Evolutionary conservation across 2,329 filamentous ascomycete species (phyloP).

Genomic region (Alternaria tenuissima): DNA sequence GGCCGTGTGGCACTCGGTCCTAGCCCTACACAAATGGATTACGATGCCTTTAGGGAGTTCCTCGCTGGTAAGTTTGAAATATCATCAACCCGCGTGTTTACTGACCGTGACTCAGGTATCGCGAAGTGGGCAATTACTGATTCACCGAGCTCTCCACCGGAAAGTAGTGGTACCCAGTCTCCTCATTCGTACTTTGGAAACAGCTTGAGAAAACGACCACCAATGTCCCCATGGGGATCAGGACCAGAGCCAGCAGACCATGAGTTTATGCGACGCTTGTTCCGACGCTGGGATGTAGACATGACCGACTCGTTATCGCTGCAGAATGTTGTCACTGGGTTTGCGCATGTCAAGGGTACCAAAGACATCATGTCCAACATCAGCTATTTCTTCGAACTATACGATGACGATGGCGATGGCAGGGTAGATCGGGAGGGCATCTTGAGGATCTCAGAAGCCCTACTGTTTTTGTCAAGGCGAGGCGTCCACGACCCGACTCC

Average conservation of each 20-base stretch:
- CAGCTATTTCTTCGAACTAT: constrained; percentile 96
- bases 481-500: constrained; percentile 81
- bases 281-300: constrained; percentile 86
- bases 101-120: constrained; percentile 63
- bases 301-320: constrained; percentile 79
- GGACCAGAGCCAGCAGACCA: constrained; percentile 83
- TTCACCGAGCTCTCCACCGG: constrained; percentile 70
- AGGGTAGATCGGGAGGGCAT: constrained; percentile 96
- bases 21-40: constrained; percentile 94
- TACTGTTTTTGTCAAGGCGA: constrained; percentile 89
- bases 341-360: constrained; percentile 90
- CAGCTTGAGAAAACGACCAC: constrained; percentile 51
- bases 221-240: constrained; percentile 64
- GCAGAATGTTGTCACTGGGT: constrained; percentile 89
- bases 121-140: constrained; percentile 94
- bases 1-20: constrained; percentile 87
- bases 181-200: constrained; percentile 66
- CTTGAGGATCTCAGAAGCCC: constrained; percentile 88
- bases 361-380: constrained; percentile 98
- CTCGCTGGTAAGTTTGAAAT: constrained; percentile 66
- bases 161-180: constrained; percentile 59
- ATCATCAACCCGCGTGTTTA: not conserved
- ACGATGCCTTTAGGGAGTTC: constrained; percentile 94
- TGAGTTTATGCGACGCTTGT: constrained; percentile 90
- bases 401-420: constrained; percentile 91